Percentiles rank a stretch among this genome's conserved stretches.
phyloP scores from a whole-genome alignment of 2,329 filamentous ascomycete genomes.

The Fusarium annulatum region DNA sequence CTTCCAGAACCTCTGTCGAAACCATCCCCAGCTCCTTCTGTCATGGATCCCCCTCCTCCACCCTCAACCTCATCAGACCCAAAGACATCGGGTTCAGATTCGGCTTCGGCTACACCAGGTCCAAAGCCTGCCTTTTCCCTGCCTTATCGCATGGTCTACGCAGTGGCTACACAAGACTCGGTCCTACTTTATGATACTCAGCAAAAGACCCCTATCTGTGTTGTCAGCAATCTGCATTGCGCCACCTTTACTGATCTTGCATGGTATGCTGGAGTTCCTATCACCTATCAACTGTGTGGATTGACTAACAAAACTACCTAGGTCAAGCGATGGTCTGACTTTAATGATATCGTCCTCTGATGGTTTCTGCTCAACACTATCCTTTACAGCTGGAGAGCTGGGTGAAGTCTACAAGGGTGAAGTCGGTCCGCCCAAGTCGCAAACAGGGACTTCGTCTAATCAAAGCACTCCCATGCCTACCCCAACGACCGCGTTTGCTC shows the following conservation, averaged over 20 bases:
- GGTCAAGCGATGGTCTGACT: constrained; percentile 63
- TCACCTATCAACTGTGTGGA: neutral
- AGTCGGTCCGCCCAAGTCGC: constrained; percentile 61
- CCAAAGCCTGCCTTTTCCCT: constrained; percentile 81
- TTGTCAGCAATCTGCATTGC: constrained; percentile 97
- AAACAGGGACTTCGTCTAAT: constrained; percentile 61
- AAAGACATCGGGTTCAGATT: constrained; percentile 59
- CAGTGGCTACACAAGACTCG: constrained; percentile 95
- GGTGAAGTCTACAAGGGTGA: constrained; percentile 83
- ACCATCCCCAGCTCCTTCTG: constrained; percentile 65
- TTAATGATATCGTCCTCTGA: constrained; percentile 97
- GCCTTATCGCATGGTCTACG: constrained; percentile 94
- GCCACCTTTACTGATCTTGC: constrained; percentile 96
- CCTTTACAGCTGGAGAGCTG: constrained; percentile 85
- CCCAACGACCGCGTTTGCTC: constrained; percentile 71
- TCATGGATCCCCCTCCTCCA: constrained; percentile 86
- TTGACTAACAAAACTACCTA: constrained; percentile 46
- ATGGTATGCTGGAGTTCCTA: constrained; percentile 71
- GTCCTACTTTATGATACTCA: constrained; percentile 97
- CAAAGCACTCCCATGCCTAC: constrained; percentile 79
- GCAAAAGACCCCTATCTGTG: constrained; percentile 90
- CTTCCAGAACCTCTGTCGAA: constrained; percentile 84
- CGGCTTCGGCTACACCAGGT: constrained; percentile 63
- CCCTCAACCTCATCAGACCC: constrained; percentile 63
- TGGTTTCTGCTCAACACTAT: constrained; percentile 93